These are phyloP conservation scores for Colletotrichum salicis DNA, from an alignment of 2,329 filamentous ascomycete species.

Conservation along the genomic window DNA sequence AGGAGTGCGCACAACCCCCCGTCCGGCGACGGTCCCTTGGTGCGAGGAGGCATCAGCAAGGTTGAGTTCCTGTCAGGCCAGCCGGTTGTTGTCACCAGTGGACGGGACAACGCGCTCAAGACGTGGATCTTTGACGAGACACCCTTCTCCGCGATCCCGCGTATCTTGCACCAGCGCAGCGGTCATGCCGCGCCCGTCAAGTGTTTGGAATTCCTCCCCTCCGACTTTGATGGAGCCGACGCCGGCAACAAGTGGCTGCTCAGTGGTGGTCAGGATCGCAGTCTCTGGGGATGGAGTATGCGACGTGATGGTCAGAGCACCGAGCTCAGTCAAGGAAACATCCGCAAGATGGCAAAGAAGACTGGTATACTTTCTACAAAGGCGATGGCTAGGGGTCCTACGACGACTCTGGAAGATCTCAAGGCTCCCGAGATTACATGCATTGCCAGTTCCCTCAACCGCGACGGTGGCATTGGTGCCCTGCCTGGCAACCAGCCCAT, in stretches of 20 bases:
- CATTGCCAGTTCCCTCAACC: slow-evolving; percentile 90
- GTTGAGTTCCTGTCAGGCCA: slow-evolving; percentile 91
- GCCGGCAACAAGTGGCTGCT: slow-evolving; percentile 92
- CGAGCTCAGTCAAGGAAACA: slow-evolving; percentile 90
- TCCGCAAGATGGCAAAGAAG: slow-evolving; percentile 91
- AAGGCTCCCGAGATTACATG: slow-evolving; percentile 93
- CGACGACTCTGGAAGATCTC: slow-evolving; percentile 75
- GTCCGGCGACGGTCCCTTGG: slow-evolving; percentile 60
- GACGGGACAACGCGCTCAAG: slow-evolving; percentile 91
- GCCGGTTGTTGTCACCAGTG: slow-evolving; percentile 88
- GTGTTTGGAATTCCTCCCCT: slow-evolving; percentile 84
- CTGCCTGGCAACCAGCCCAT: slow-evolving; percentile 81
- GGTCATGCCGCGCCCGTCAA: slow-evolving; percentile 91
- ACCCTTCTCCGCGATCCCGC: slow-evolving; percentile 87
- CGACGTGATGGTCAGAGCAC: slow-evolving; percentile 93
- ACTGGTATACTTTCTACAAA: slow-evolving; percentile 74
- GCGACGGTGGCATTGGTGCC: slow-evolving; percentile 92
- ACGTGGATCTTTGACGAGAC: slow-evolving; percentile 97
- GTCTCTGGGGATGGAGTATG: slow-evolving; percentile 96
- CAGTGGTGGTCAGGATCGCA: slow-evolving; percentile 88
- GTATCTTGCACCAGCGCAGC: slow-evolving; percentile 85
- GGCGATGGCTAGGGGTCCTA: slow-evolving; percentile 67
- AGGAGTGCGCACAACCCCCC: slow-evolving; percentile 89
- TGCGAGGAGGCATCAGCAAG: slow-evolving; percentile 83
- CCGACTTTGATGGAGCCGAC: slow-evolving; percentile 89